Base-by-base conservation (phyloP, 331 rosid genomes). In the Stylosanthes scabra region DNA sequence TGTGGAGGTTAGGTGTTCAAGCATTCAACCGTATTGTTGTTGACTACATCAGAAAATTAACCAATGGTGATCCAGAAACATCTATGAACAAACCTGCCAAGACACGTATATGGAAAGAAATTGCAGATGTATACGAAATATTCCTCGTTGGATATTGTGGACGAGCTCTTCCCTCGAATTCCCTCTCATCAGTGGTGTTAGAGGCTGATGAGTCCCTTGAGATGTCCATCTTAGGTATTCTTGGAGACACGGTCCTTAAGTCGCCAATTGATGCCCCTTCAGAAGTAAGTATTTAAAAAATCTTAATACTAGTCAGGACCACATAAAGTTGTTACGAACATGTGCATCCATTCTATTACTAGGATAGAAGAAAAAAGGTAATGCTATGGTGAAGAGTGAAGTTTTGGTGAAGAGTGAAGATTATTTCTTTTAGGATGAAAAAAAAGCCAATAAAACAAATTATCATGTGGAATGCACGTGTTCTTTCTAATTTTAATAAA, bases 81-180 rank as follows among this genome's bases (percentile, higher is more conserved):
- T 63, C 80, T 75, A 81, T 86, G 71, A 83, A 89, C 68, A 91
- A 83, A 83, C 83, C 90, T 81, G 88, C 88, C 74, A 83, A 91
- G 82, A 86, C 89, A 67, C 88, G 91, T 64, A 81, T 88, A 78
- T 94, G 99, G 99, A 91, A 94, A 82, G 99, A 94, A 83, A 89
- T 94, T 81, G 95, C 99, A 0, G 97, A 94, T 73, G 86, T 91
- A 67, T 94, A 88, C 82, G 99, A 94, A 78, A 83, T 91, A 81
- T 94, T 94, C 88, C 93, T 94, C 15, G 86, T 94, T 20, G 99
- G 97, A 61, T 94, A 94, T 72, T 94, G 99, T 79, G 97, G 99
- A 68, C 83, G 99, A 59, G 96, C 99, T 69, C 91, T 91, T 80
- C 85, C 88, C 71, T 89, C 97, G 25, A 86, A 83, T 86, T 88